A percentile compares a stretch with the other conserved stretches of the same genome.
Conservation (phyloP, 2,329 filamentous ascomycete genomes). For the Diaporthe longicolla region DNA sequence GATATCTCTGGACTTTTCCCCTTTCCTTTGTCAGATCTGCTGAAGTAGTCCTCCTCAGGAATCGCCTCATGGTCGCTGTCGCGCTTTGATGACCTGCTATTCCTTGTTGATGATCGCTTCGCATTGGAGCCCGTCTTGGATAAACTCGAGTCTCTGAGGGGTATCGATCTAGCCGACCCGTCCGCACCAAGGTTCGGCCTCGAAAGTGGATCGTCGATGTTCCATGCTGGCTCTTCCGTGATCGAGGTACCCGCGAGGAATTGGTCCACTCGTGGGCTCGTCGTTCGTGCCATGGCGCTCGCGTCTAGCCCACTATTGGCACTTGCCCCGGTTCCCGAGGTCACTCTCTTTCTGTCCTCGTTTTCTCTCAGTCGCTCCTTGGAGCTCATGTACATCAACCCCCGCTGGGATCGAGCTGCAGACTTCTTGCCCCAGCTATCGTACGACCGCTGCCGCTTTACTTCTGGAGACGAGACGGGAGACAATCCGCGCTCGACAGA, state of each 20-base stretch:
- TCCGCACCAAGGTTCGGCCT: constrained; percentile 49
- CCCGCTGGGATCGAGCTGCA: constrained; percentile 65
- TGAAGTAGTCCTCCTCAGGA: constrained; percentile 57
- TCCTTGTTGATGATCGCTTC: constrained; percentile 67
- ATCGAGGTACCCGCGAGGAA: constrained; percentile 68
- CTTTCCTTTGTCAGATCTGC: constrained; percentile 31
- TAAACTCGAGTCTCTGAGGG: constrained; percentile 77
- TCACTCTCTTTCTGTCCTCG: constrained; percentile 74
- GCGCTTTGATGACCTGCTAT: constrained; percentile 62
- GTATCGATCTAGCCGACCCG: constrained; percentile 67
- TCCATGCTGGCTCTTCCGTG: constrained; percentile 64
- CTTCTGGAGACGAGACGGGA: constrained; percentile 60
- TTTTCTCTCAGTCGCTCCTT: constrained; percentile 76
- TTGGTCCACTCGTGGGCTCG: constrained; percentile 57
- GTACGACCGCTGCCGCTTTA: constrained; percentile 67
- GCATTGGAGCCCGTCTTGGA: constrained; percentile 67
- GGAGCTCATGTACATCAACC: constrained; percentile 81
- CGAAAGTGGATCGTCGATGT: constrained; percentile 47
- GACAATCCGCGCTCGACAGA: constrained; percentile 69
- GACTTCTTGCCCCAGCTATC: constrained; percentile 74
- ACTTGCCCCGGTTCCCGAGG: constrained; percentile 56
- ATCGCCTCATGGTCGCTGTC: constrained; percentile 61
- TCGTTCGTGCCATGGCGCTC: constrained; percentile 40
- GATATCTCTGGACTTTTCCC: constrained; percentile 11
- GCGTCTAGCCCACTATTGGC: constrained; percentile 54